Evolutionary conservation across 78 protist species (phyloP), one percentile per base, ranked within the genome.

Genomic region (Salpingoeca rosetta): DNA sequence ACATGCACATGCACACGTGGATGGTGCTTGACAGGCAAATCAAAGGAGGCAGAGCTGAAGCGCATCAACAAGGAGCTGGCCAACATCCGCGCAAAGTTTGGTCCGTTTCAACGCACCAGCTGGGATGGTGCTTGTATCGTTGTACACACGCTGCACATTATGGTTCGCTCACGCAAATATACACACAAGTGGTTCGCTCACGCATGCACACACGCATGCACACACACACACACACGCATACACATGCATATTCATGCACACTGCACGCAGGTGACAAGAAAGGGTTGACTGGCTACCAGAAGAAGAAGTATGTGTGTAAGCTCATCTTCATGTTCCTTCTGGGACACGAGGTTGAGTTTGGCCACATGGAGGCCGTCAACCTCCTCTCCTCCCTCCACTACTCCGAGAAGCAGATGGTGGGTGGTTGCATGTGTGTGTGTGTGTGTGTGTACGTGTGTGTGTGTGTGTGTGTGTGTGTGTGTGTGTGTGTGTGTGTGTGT

Each of bases 341-440:
- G 44, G 99, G 99, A 12, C 95, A 95, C 87, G 97, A 96, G 35
- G 81, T 97, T 37, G 99, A 98, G 84, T 98, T 98, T 85, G 99
- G 99, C 3, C 98, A 98, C 87, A 94, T 98, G 93, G 98, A 98
- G 75, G 98, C 98, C 38, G 91, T 97, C 35, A 77, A 92, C n/a
- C 95, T 98, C 39, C 31, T 98, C 35, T 73, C 97, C 0, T 41
- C 91, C 0, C 40, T 35, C 38, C 89, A 88, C 65, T 98, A 90
- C 88, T 77, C 96, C 2, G 99, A 98, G 85, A 98, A 98, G 91
- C 90, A 87, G 73, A 92, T 96, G 43, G 97, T 94, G 51, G 1
- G 92, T 43, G 11, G 2, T 75, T 75, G 43, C 7, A 27, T 1
- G 2, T 25, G 36, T 2, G 31, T 65, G 76, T 7, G 11, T 31